Conservation (phyloP, 2,329 filamentous ascomycete species). For the Kalaharituber pfeilii region DNA sequence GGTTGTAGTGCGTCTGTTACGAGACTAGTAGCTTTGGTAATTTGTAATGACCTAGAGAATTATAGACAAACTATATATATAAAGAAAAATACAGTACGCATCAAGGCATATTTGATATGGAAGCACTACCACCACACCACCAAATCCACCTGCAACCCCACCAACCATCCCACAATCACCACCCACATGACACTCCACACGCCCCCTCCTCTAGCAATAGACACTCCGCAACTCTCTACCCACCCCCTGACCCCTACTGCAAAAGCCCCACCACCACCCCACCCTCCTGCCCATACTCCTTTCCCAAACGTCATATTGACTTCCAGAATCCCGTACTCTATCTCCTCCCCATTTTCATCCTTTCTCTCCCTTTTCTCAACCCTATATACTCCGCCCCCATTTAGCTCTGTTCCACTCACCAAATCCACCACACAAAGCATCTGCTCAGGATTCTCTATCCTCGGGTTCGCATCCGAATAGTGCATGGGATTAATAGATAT, state of each 20-base stretch:
- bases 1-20: no score
- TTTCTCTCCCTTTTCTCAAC: background rate
- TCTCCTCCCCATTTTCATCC: background rate
- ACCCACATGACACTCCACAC: no score
- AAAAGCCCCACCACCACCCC: background rate
- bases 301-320: background rate
- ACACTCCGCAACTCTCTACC: background rate
- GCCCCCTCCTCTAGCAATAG: no score
- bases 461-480: background rate
- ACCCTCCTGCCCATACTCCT: background rate
- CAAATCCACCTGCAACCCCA: no score
- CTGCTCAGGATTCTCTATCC: background rate
- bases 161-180: no score
- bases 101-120: no score
- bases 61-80: no score
- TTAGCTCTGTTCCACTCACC: background rate
- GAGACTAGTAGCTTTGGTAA: no score
- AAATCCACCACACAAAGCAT: background rate
- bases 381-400: background rate
- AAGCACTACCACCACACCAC: no score
- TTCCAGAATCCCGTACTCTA: background rate
- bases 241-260: background rate
- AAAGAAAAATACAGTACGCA: no score
- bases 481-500: background rate
- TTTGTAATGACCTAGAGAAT: no score